Base-by-base conservation (phyloP, 2,329 filamentous ascomycete species). In the Claviceps humidiphila region DNA sequence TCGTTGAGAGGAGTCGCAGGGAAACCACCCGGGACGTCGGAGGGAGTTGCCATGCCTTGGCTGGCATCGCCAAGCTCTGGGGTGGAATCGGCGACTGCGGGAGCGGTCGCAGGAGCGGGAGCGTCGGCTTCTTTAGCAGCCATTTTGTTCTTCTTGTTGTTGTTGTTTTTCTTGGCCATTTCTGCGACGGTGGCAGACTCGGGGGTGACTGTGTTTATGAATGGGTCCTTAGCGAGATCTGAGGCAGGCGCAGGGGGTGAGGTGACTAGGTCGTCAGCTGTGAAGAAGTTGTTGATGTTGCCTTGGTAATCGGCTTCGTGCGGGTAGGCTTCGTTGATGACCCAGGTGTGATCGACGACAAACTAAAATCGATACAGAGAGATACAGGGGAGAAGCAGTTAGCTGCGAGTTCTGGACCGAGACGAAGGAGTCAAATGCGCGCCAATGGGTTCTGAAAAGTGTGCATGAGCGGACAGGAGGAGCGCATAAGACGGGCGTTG, bases 241-340 rank as follows among this genome's bases (percentile, higher is more conserved):
- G 48, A 47, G 24, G 34, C 41, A 38, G 49, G 37, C 39, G 26
- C 22, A 9, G 34, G 42, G 9, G 50, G 24, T 14, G 58, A 71
- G 67, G 59, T 67, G 55, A 68, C 59, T 51, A 95, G 85, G 64
- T 88, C 78, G 57, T 89, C 80, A 53, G 85, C 81, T 42, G 80
- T 78, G 53, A 98, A 78, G 58, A 96, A 82, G 80, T 97, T 97
- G 78, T 97, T 97, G 62, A 89, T 75, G 77, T 91, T 95, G 63
- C 87, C 85, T 63, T 82, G 76, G 58, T 79, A 77, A 74, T 96
- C 91, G 63, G 81, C 80, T 71, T 96, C 90, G 70, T 85, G 84
- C 54, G 87, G 86, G 43, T 84, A 85, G 54, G 82, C 81, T 61
- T 84, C 81, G 70, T 96, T 90, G 66, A 83, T 86, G 49, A 82